A percentile compares a stretch with the other conserved stretches of the same genome.
Conservation (phyloP, 305 asterid genomes). For the Plantago lanceolata region DNA sequence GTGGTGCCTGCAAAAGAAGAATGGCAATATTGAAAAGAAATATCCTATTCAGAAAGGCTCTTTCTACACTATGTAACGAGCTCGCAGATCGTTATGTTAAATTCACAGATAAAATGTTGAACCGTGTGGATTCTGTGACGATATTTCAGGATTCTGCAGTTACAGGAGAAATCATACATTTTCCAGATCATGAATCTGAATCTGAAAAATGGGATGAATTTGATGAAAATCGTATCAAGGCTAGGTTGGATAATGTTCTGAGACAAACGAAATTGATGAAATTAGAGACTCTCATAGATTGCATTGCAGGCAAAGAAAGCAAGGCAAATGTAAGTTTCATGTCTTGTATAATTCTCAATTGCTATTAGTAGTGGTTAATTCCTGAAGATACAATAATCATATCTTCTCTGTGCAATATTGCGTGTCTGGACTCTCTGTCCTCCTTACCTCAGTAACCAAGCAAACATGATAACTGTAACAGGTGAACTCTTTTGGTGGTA, state of each 20-base stretch:
- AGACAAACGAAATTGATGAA: constrained; percentile 50
- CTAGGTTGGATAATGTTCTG: constrained; percentile 59
- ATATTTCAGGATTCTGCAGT: background rate
- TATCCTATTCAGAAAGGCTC: constrained; percentile 52
- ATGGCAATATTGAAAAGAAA: constrained; percentile 55
- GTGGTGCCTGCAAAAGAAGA: constrained; percentile 78
- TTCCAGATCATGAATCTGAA: constrained; percentile 25
- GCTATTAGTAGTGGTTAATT: background rate
- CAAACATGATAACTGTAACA: too few species aligned
- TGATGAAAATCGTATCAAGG: constrained; percentile 52
- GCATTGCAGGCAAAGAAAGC: constrained; percentile 28
- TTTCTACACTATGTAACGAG: constrained; percentile 63
- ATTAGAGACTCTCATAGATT: constrained; percentile 35
- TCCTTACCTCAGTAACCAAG: too few species aligned
- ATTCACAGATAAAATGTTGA: constrained; percentile 39
- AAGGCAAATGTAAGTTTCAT: constrained; percentile 45
- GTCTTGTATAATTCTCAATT: constrained; percentile 15
- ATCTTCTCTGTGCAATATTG: constrained; percentile 6
- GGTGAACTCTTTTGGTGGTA: too few species aligned
- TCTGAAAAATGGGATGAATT: constrained; percentile 70
- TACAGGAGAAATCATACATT: constrained; percentile 27
- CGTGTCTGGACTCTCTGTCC: too few species aligned
- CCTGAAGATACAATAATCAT: constrained; percentile 4
- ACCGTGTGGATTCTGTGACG: constrained; percentile 24
- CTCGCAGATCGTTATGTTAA: constrained; percentile 62